Conservation (phyloP, 106 monocot genomes). For the Phalaenopsis equestris region DNA sequence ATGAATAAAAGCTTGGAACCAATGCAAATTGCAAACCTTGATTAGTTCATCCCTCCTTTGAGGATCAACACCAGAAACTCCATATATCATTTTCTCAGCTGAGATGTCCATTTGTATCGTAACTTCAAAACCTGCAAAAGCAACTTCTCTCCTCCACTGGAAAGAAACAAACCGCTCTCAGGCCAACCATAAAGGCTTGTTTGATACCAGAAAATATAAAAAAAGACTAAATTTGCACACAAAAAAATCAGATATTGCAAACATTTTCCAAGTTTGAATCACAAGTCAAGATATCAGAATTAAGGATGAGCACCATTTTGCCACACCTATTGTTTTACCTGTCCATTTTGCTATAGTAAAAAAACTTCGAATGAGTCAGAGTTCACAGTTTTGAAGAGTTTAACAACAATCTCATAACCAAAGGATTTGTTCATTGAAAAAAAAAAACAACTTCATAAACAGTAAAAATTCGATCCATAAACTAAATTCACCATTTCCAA, state of each 20-base stretch:
- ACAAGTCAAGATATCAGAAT: background rate
- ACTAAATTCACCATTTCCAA: background rate
- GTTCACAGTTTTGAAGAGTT: too few species aligned
- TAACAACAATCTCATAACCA: background rate
- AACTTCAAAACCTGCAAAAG: constrained; percentile 97
- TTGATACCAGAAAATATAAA: background rate
- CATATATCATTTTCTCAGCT: constrained; percentile 92
- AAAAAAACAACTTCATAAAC: background rate
- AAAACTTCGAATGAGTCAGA: too few species aligned
- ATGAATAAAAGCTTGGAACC: background rate
- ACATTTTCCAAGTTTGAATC: background rate
- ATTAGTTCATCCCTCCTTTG: constrained; percentile 83
- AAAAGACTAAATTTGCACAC: background rate
- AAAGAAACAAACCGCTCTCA: constrained; percentile 6
- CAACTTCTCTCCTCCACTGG: constrained; percentile 93
- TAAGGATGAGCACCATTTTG: too few species aligned
- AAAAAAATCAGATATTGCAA: background rate
- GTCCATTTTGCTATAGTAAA: too few species aligned
- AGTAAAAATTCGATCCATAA: background rate
- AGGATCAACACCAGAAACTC: constrained; percentile 75
- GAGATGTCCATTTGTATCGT: constrained; percentile 91
- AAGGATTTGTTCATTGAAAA: background rate
- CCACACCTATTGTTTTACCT: too few species aligned
- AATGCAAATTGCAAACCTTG: constrained; percentile 35
- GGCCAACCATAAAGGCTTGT: background rate